A percentile compares a stretch with the other conserved stretches of the same genome.
phyloP scores from a whole-genome alignment of 1,284 basidiomycete species.

The Trichosporon sp. region DNA sequence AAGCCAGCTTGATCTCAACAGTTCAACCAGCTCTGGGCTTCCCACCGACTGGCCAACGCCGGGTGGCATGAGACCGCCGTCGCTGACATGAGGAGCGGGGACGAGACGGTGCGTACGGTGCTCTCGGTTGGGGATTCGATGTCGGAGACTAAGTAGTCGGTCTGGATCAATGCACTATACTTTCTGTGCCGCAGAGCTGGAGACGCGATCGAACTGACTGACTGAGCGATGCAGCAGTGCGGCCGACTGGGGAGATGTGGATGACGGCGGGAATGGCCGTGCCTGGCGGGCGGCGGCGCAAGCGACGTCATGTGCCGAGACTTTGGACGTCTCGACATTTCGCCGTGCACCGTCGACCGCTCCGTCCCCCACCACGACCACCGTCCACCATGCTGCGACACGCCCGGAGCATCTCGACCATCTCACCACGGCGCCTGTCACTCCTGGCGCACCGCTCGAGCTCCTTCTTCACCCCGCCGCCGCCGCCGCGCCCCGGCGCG shows the following conservation, averaged over 20 bases:
- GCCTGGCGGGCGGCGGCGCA: background rate
- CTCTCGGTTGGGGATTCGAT: too few relatives aligned
- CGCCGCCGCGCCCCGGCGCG: background rate
- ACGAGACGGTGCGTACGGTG: too few relatives aligned
- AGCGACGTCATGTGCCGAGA: constrained; percentile 6
- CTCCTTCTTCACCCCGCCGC: background rate
- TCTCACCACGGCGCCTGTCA: background rate
- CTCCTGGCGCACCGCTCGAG: constrained; percentile 4
- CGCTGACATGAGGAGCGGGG: too few relatives aligned
- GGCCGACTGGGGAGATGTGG: background rate
- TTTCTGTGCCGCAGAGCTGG: too few relatives aligned
- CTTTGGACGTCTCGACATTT: background rate
- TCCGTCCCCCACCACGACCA: background rate
- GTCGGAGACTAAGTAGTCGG: too few relatives aligned
- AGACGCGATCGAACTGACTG: too few relatives aligned
- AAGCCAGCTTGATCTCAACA: too few relatives aligned
- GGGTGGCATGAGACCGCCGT: too few relatives aligned
- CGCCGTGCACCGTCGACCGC: background rate
- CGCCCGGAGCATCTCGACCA: background rate
- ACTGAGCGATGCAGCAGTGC: too few relatives aligned
- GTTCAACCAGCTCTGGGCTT: too few relatives aligned
- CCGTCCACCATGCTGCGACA: background rate
- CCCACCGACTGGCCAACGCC: too few relatives aligned
- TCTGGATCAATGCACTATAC: too few relatives aligned
- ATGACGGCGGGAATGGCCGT: background rate